A percentile compares a stretch with the other conserved stretches of the same genome.
Conservation (phyloP, 352 stramenopile genomes). For the Phytophthora palmivora region DNA sequence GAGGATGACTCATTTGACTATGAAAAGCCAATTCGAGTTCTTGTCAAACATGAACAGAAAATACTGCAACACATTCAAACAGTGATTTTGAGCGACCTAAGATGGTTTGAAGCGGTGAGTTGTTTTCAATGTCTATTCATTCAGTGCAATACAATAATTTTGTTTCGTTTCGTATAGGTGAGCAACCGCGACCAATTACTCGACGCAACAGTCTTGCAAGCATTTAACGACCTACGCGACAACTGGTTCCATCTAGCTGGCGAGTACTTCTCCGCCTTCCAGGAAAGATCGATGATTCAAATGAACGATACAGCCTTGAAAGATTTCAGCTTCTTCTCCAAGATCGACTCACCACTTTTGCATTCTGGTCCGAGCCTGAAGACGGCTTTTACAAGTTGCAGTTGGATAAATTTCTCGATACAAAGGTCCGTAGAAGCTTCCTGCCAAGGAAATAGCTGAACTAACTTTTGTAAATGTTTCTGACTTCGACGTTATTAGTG, state of each 20-base stretch:
- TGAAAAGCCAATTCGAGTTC: conserved; percentile 35
- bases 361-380: conserved; percentile 36
- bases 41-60: conserved; percentile 31
- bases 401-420: conserved; percentile 53
- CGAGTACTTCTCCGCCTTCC: conserved; percentile 12
- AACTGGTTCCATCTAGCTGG: conserved; percentile 13
- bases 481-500: conserved; percentile 22
- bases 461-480: not conserved
- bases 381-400: conserved; percentile 34
- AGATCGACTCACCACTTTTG: conserved; percentile 48
- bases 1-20: conserved; percentile 24
- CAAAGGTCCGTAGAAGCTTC: conserved; percentile 29
- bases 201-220: conserved; percentile 9
- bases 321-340: conserved; percentile 47
- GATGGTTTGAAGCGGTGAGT: conserved; percentile 35
- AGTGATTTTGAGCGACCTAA: conserved; percentile 31
- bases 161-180: conserved; percentile 6
- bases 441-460: not conserved
- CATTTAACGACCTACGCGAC: conserved; percentile 9
- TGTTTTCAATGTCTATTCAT: not conserved
- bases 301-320: conserved; percentile 24
- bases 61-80: conserved; percentile 24
- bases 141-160: not conserved
- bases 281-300: not conserved
- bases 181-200: conserved; percentile 1